Conservation (phyloP, 2,329 filamentous ascomycete species). For the Talaromyces sp. region DNA sequence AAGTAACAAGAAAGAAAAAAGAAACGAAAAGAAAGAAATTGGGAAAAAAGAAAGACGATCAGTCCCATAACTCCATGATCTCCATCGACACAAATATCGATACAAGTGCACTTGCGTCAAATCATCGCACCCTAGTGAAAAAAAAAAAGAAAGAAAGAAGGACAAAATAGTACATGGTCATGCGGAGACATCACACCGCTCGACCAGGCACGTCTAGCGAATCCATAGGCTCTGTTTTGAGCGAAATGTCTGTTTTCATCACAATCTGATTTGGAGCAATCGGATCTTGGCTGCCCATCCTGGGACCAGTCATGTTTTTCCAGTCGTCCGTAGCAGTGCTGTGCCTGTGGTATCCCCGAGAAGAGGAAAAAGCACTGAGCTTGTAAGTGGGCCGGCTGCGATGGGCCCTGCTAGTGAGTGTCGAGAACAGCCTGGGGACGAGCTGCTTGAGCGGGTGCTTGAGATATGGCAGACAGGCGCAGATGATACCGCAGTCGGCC, state of each 20-base stretch:
- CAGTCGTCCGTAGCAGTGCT: constrained; percentile 1
- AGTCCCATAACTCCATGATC: not conserved
- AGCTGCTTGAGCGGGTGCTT: constrained; percentile 17
- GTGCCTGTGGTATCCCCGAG: not conserved
- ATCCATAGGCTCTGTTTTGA: constrained; percentile 10
- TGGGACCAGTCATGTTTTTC: not conserved
- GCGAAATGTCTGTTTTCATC: constrained; percentile 13
- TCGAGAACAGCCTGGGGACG: constrained; percentile 17
- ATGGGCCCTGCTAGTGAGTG: constrained; percentile 8
- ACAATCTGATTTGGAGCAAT: constrained; percentile 13
- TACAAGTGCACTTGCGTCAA: not conserved
- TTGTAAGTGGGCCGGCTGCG: constrained; percentile 11
- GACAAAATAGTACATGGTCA: not conserved
- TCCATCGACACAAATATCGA: not conserved
- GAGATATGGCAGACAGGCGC: constrained; percentile 18
- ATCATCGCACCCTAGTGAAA: not conserved
- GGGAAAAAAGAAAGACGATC: not conserved
- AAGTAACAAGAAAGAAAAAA: not conserved
- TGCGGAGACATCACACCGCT: not conserved
- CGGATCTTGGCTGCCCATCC: constrained; percentile 8
- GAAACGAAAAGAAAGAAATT: not conserved
- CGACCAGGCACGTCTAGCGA: not conserved
- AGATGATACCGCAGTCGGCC: constrained; percentile 18
- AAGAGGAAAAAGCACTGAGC: constrained; percentile 10
- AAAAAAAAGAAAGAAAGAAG: not conserved